phyloP scores from a whole-genome alignment of 371 early-diverging fungal genomes.

The Smittium mucronatum region DNA sequence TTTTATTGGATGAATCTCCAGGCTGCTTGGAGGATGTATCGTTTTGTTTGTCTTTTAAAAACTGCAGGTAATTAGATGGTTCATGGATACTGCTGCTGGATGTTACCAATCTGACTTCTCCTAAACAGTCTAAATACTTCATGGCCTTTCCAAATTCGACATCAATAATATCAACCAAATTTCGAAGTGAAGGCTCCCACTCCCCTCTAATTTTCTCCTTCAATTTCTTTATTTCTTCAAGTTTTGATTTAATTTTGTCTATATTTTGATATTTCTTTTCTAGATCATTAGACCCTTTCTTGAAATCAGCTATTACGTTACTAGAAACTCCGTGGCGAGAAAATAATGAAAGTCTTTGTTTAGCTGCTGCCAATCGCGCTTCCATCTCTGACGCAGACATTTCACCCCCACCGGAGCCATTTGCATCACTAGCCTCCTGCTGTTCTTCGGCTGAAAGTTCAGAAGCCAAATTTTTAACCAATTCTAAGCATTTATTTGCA shows the following conservation, averaged over 20 bases:
- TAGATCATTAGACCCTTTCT: constrained; percentile 41
- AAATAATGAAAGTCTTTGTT: constrained; percentile 27
- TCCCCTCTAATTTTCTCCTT: constrained; percentile 29
- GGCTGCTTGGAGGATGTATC: background rate
- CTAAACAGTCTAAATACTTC: constrained; percentile 71
- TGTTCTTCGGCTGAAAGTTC: constrained; percentile 15
- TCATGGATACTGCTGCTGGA: constrained; percentile 19
- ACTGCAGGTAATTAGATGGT: background rate
- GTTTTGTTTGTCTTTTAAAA: background rate
- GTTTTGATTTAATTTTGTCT: constrained; percentile 10
- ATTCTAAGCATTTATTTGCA: constrained; percentile 21
- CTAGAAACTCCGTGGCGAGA: constrained; percentile 22
- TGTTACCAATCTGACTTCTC: constrained; percentile 55
- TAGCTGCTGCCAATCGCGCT: constrained; percentile 29
- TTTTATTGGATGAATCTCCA: background rate
- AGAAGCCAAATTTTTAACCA: constrained; percentile 23
- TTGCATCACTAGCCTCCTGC: constrained; percentile 11
- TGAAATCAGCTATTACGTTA: constrained; percentile 44
- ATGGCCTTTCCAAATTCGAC: constrained; percentile 61
- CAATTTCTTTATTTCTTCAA: constrained; percentile 10
- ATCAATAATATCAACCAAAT: constrained; percentile 48
- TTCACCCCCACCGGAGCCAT: background rate
- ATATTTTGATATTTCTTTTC: constrained; percentile 15
- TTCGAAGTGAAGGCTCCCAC: constrained; percentile 55
- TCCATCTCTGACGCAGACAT: constrained; percentile 27